Evolutionary conservation across 768 basidiomycete species (phyloP).

Genomic region (Gloeostereum incarnatum): DNA sequence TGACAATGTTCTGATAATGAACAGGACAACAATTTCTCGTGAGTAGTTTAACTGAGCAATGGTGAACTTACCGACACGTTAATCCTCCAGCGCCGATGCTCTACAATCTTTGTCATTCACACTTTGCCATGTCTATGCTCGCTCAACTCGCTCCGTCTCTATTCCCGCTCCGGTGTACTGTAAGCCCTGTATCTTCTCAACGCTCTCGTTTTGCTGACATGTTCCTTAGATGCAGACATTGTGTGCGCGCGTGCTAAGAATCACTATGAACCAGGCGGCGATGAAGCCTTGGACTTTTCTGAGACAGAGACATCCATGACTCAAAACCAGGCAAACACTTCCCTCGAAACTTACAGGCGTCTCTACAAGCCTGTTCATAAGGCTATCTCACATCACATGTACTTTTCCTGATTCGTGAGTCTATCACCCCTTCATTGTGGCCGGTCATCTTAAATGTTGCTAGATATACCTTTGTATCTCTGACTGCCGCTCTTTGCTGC

Average conservation of each 20-base stretch:
- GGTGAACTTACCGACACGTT: background rate
- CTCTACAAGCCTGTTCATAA: slow-evolving; percentile 49
- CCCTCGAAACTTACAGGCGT: slow-evolving; percentile 38
- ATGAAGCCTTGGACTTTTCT: slow-evolving; percentile 44
- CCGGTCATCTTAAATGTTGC: too few relatives aligned
- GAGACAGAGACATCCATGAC: slow-evolving; percentile 42
- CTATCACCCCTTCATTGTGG: too few relatives aligned
- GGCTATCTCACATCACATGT: slow-evolving; percentile 45
- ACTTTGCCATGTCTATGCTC: slow-evolving; percentile 59
- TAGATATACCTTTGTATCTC: too few relatives aligned
- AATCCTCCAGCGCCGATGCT: slow-evolving; percentile 36
- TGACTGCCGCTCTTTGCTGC: too few relatives aligned
- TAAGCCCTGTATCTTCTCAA: slow-evolving; percentile 23
- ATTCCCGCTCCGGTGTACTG: slow-evolving; percentile 81
- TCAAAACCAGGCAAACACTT: slow-evolving; percentile 26
- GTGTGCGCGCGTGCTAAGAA: slow-evolving; percentile 73
- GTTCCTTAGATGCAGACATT: slow-evolving; percentile 26
- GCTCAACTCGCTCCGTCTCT: slow-evolving; percentile 73
- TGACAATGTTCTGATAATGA: background rate
- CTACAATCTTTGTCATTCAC: slow-evolving; percentile 64
- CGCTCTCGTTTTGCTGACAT: background rate
- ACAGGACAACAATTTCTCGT: slow-evolving; percentile 42
- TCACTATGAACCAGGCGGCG: slow-evolving; percentile 63
- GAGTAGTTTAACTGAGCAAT: slow-evolving; percentile 6
- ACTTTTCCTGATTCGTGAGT: too few relatives aligned